Base-by-base conservation (phyloP, 257 asterid genomes). In the Solanum sparsipilum region DNA sequence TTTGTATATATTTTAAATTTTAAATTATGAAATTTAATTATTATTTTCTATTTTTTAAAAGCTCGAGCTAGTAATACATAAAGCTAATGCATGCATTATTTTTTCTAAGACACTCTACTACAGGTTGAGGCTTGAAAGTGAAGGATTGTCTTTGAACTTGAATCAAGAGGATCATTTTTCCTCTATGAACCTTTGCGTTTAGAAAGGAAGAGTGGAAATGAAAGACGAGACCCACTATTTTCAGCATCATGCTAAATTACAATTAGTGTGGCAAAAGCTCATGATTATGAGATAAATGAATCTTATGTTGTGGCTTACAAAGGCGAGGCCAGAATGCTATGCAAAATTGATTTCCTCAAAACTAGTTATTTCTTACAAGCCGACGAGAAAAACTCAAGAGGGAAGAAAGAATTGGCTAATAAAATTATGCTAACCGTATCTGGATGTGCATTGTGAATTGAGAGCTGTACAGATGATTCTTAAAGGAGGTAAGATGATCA, bases 401-500 rank as follows among this genome's bases (percentile, higher is more conserved):
- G 34, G 27, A 78, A 60, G 13, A 65, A 73, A 84, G 58, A 38
- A 18, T 21, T 32, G 86, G 21, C 7, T 81, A 18, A 35, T 48
- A 63, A 79, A 38, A 31, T 48, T 56, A 9, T 5, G 9, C 68
- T 13, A 70, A 7, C 65, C 35, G 39, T 83, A 75, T 13, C 32
- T 34, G 58, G 65, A 86, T 31, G 27, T 52, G 85, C 79, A 18
- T 48, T 68, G 38, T 38, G 35, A 83, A 86, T 68, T 27, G 39
- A 9, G 75, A 87, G 83, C 84, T 86, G 83, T 86, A 35, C 76
- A 48, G 63, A 23, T 10, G n/a, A 82, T 74, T 13, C 29, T 34
- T 68, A 16, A 23, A 7, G 71, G 86, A 86, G 67, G 67, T 56
- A 60, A 7, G 12, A 84, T 92, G 12, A 84, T 92, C 91, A 94